phyloP scores from a whole-genome alignment of 305 asterid species.

The Solanum hybrid region DNA sequence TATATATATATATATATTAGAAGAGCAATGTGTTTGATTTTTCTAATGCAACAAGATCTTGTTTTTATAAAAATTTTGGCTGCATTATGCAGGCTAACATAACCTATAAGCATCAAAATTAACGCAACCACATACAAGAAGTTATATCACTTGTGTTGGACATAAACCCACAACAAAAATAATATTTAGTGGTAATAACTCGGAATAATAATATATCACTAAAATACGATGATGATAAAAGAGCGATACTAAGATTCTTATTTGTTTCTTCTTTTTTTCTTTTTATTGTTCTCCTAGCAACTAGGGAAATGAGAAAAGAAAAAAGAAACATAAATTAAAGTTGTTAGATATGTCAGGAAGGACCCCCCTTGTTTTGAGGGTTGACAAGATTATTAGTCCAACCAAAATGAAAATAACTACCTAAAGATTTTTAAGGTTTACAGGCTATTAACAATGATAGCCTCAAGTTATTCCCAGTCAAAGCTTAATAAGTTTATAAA shows the following conservation, averaged over 20 bases:
- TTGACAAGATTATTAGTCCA: background rate
- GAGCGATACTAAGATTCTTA: background rate
- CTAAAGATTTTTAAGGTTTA: background rate
- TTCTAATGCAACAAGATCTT: background rate
- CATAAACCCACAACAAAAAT: background rate
- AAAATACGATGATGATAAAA: background rate
- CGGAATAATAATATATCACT: background rate
- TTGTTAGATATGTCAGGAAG: constrained; percentile 9
- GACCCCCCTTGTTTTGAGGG: background rate
- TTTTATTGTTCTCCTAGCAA: background rate
- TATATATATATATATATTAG: background rate
- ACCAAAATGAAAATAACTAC: background rate
- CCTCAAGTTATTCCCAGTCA: background rate
- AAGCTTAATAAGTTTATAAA: background rate
- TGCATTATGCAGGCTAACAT: background rate
- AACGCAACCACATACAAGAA: background rate
- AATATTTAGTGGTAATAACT: background rate
- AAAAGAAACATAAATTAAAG: background rate
- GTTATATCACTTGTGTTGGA: background rate
- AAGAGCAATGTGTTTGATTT: background rate
- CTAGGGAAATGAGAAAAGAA: background rate
- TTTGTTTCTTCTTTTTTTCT: background rate
- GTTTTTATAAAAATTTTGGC: background rate
- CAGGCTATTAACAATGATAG: background rate
- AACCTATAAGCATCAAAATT: background rate